These are phyloP conservation scores for Plasmodium sp. DNA, from an alignment of 169 alveolate species.

Conservation along the genomic window DNA sequence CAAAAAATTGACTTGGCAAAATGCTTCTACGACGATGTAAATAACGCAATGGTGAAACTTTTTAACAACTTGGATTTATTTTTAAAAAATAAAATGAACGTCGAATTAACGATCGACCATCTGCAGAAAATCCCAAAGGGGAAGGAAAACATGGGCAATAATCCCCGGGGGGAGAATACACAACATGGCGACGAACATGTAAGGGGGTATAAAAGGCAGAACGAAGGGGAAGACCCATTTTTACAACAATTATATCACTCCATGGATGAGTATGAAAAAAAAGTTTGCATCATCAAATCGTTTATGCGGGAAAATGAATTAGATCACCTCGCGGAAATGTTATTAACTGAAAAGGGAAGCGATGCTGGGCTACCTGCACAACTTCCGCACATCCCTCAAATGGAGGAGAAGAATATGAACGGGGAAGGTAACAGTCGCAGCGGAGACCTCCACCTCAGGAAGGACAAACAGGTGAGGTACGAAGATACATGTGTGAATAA, in stretches of 20 bases:
- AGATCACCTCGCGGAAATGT: background rate
- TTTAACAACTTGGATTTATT: constrained; percentile 27
- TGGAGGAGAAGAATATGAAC: background rate
- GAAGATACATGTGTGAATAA: background rate
- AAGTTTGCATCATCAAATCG: background rate
- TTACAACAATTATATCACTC: constrained; percentile 3
- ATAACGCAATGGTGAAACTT: constrained; percentile 7
- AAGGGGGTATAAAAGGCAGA: background rate
- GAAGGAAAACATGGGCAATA: background rate
- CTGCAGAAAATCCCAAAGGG: background rate
- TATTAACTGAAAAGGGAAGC: background rate
- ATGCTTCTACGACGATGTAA: constrained; percentile 12
- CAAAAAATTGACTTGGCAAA: constrained; percentile 38
- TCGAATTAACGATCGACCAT: constrained; percentile 10
- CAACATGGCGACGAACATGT: background rate
- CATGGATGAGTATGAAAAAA: constrained; percentile 26
- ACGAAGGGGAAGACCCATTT: background rate
- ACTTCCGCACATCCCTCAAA: background rate
- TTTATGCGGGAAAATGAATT: constrained; percentile 11
- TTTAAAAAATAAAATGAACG: constrained; percentile 31
- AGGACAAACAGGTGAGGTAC: background rate
- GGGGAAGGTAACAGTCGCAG: background rate
- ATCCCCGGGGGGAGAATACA: background rate
- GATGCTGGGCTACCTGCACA: background rate
- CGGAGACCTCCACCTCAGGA: background rate